Conservation (phyloP, 139 green algal species). For the Auxenochlorella protothecoides region DNA sequence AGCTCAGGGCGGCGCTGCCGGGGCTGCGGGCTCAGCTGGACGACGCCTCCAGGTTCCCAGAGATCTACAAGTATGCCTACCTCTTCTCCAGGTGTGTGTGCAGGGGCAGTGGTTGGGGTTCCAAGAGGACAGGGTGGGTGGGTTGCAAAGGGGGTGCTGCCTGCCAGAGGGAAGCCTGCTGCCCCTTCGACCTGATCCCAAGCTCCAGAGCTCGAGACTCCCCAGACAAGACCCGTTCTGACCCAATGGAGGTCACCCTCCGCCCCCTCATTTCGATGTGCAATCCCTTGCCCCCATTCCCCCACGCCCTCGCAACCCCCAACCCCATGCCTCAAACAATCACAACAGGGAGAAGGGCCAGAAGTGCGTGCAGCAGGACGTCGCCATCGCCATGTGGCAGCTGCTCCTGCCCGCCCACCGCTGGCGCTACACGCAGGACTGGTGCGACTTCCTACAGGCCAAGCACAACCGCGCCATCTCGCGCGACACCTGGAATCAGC, state of each 20-base stretch:
- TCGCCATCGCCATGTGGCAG: conserved; percentile 87
- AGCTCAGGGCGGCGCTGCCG: conserved; percentile 57
- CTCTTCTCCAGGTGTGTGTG: conserved; percentile 39
- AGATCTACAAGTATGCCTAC: conserved; percentile 79
- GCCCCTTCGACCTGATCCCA: too few relatives aligned
- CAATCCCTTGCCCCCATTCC: too few relatives aligned
- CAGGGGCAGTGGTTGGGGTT: too few relatives aligned
- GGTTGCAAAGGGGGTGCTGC: too few relatives aligned
- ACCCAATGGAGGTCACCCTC: too few relatives aligned
- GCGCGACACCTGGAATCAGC: conserved; percentile 75
- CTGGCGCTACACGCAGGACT: conserved; percentile 56
- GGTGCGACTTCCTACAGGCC: conserved; percentile 73
- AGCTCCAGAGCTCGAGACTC: too few relatives aligned
- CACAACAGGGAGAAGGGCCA: conserved; percentile 72
- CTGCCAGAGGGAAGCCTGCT: too few relatives aligned
- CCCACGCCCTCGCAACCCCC: too few relatives aligned
- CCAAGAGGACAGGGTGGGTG: too few relatives aligned
- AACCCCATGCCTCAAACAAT: too few relatives aligned
- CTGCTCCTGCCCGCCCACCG: conserved; percentile 51
- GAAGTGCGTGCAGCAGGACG: conserved; percentile 87
- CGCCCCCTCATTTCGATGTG: too few relatives aligned
- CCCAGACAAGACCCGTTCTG: too few relatives aligned
- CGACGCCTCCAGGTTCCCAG: conserved; percentile 39
- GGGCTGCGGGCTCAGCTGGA: conserved; percentile 53
- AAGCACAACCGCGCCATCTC: conserved; percentile 70